Evolutionary conservation across 2,329 filamentous ascomycete species (phyloP), one percentile per base, ranked within the genome.

Genomic region (Pyrenophora seminiperda): DNA sequence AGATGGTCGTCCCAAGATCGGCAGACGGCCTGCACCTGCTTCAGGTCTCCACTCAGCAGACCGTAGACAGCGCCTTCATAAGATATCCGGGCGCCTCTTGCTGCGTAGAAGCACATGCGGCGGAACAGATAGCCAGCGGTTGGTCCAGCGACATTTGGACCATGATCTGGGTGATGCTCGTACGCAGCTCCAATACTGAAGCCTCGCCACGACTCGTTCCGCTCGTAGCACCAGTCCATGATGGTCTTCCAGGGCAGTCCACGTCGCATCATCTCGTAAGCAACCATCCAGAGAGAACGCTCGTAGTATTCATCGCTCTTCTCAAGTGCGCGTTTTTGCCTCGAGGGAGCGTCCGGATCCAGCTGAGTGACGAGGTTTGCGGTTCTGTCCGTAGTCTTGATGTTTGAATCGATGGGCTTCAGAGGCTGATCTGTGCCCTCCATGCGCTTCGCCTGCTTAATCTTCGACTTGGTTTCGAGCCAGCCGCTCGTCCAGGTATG

Each of bases 51-150:
- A 33, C 89, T 88, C n/a, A 99, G 80, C 10, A 97, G 76, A 20
- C 91, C 93, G 68, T 96, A 97, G 0, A 96, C 91, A 14, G 93
- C 94, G 47, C 86, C 84, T 74, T 99, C 91, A 65, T 91, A 93
- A 42, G 88, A 83, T 61, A 89, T 86, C 1, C 82, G 83, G 19
- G 84, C 84, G 2, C 85, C 84, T 41, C 88, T 84, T 17, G 88
- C 85, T 42, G 89, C 86, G 15, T 84, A 81, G 67, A 86, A 89
- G 73, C 89, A 93, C 77, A 89, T 89, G 41, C 88, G 85, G 47
- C 89, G 84, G 86, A 89, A 95, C 4, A 91, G 76, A 14, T 74
- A 73, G 34, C 78, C 73, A 36, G 75, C 65, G 33, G 70, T 68
- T 9, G 63, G 67, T 11, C 76, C 76, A 29, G 68, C 61, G 36